phyloP scores from a whole-genome alignment of 768 basidiomycete genomes.

The Roridomyces roridus region DNA sequence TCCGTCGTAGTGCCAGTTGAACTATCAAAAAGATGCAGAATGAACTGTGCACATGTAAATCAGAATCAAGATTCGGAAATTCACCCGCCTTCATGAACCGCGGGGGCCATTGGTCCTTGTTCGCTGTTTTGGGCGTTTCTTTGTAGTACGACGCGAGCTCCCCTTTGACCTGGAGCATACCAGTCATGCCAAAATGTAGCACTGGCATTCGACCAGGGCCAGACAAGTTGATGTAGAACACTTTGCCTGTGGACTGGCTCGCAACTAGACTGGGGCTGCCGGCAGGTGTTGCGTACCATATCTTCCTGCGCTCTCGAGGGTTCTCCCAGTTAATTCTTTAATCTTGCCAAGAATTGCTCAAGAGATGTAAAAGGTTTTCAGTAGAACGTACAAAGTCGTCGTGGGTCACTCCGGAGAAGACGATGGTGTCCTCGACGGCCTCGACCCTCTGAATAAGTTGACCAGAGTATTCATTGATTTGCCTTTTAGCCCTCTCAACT shows the following conservation, averaged over 20 bases:
- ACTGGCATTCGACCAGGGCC: conserved; percentile 70
- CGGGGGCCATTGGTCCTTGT: conserved; percentile 69
- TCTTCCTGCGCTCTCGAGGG: conserved; percentile 51
- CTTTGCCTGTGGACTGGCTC: conserved; percentile 52
- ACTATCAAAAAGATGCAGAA: conserved; percentile 60
- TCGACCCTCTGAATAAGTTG: conserved; percentile 63
- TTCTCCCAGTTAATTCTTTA: conserved; percentile 56
- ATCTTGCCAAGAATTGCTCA: conserved; percentile 44
- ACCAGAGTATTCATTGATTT: conserved; percentile 58
- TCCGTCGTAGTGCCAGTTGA: conserved; percentile 46
- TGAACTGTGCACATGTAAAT: conserved; percentile 49
- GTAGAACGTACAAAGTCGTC: conserved; percentile 61
- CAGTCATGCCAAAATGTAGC: conserved; percentile 87
- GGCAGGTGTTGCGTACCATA: conserved; percentile 49
- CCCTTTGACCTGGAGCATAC: conserved; percentile 76
- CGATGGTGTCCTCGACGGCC: conserved; percentile 64
- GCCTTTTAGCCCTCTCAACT: conserved; percentile 69
- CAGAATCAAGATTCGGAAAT: neutral
- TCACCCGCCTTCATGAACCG: conserved; percentile 63
- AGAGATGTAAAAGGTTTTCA: neutral
- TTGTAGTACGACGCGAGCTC: conserved; percentile 55
- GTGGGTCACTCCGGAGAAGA: conserved; percentile 63
- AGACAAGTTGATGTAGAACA: conserved; percentile 70
- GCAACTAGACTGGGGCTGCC: neutral
- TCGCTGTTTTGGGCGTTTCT: conserved; percentile 44